These are phyloP conservation scores for Berkeleyomyces basicola DNA, from an alignment of 2,329 filamentous ascomycete genomes.

Conservation along the genomic window DNA sequence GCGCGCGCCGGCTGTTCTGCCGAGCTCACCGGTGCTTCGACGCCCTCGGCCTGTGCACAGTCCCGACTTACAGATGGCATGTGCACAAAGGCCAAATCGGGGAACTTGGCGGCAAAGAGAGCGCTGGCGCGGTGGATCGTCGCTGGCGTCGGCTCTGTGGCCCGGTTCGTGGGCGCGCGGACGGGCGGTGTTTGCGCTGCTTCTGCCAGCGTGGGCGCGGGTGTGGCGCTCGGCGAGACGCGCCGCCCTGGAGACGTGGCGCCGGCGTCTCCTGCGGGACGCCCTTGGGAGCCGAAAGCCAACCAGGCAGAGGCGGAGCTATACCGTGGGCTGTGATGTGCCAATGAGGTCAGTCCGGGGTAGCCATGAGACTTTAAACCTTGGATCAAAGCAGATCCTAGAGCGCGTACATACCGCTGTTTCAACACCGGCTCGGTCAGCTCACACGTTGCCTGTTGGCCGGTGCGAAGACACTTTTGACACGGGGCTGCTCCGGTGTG, in stretches of 20 bases:
- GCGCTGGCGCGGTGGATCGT: slow-evolving; percentile 5
- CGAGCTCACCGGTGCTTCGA: neutral
- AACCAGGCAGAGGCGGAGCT: neutral
- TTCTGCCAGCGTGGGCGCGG: neutral
- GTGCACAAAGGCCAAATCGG: slow-evolving; percentile 5
- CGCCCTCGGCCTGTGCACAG: neutral
- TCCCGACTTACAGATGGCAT: neutral
- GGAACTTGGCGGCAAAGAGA: slow-evolving; percentile 2
- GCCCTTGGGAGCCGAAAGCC: neutral
- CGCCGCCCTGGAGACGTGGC: neutral
- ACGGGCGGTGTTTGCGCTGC: neutral
- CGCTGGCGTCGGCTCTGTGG: neutral
- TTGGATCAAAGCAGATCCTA: neutral
- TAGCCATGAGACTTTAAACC: neutral
- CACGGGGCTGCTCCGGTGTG: slow-evolving; percentile 9
- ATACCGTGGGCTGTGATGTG: neutral
- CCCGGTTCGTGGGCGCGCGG: neutral
- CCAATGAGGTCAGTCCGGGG: neutral
- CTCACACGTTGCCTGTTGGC: slow-evolving; percentile 4
- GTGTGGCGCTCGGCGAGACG: neutral
- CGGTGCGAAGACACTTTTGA: slow-evolving; percentile 4
- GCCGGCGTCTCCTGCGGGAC: neutral
- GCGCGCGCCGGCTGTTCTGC: neutral
- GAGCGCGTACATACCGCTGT: neutral
- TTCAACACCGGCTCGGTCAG: slow-evolving; percentile 4